A percentile compares a stretch with the other conserved stretches of the same genome.
These are phyloP conservation scores for Arachis hypogaea DNA, from an alignment of 306 rosid species.

Conservation along the genomic window DNA sequence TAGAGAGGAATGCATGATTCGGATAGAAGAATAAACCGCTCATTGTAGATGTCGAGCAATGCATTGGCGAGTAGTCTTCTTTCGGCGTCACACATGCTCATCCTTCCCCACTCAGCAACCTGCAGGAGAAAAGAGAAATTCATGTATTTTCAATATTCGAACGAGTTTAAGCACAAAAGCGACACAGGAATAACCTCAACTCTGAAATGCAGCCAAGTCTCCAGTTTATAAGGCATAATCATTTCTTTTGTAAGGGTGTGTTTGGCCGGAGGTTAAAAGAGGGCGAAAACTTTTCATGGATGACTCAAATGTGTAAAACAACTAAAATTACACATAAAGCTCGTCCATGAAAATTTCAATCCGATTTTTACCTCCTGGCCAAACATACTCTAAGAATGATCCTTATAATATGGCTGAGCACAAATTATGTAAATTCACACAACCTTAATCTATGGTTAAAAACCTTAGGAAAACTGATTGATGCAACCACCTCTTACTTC, in stretches of 20 bases:
- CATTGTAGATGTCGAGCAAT: constrained; percentile 82
- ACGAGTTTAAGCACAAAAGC: constrained; percentile 1
- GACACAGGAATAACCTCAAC: neutral
- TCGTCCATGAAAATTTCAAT: too few relatives aligned
- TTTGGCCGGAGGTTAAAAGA: too few relatives aligned
- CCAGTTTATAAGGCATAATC: neutral
- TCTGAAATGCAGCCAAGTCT: constrained; percentile 19
- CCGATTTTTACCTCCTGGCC: too few relatives aligned
- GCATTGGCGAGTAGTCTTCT: constrained; percentile 93
- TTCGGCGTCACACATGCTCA: constrained; percentile 98
- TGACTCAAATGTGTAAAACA: too few relatives aligned
- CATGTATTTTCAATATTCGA: constrained; percentile 5
- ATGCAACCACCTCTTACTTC: constrained; percentile 15
- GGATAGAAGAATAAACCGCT: constrained; percentile 82
- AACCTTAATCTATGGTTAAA: neutral
- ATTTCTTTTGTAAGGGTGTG: neutral
- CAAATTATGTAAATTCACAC: neutral
- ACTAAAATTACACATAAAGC: too few relatives aligned
- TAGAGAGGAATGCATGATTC: constrained; percentile 94
- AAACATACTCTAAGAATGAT: neutral
- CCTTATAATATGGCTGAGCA: neutral
- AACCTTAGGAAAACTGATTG: neutral
- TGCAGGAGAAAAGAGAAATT: constrained; percentile 40
- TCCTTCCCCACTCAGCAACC: constrained; percentile 94
- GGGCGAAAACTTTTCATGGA: too few relatives aligned